phyloP scores from a whole-genome alignment of 2,329 filamentous ascomycete genomes.

The Fusarium austroafricanum region DNA sequence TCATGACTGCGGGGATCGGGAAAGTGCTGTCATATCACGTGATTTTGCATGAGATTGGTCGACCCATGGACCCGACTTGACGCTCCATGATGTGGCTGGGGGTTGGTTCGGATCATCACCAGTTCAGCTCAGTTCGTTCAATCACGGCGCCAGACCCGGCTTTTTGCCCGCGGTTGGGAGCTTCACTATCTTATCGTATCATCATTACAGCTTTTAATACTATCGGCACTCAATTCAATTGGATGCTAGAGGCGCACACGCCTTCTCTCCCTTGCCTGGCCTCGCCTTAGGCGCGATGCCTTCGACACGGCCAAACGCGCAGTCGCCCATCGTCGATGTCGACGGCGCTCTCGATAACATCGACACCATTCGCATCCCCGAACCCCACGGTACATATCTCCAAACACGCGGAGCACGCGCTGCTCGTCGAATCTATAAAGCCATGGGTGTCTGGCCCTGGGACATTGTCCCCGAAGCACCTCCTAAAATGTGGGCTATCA shows the following conservation, averaged over 20 bases:
- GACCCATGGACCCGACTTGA: conserved; percentile 13
- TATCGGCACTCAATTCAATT: conserved; percentile 8
- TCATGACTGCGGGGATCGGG: conserved; percentile 46
- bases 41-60: conserved; percentile 39
- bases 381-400: conserved; percentile 42
- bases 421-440: conserved; percentile 44
- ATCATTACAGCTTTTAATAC: neutral
- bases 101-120: conserved; percentile 25
- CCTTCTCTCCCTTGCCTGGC: neutral
- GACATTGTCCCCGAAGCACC: conserved; percentile 47
- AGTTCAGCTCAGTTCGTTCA: conserved; percentile 3
- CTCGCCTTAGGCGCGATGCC: conserved; percentile 38
- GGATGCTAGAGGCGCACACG: conserved; percentile 26
- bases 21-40: conserved; percentile 35
- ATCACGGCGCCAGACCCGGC: conserved; percentile 37
- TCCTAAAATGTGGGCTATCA: conserved; percentile 48
- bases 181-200: conserved; percentile 5
- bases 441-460: conserved; percentile 47
- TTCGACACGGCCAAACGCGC: conserved; percentile 41
- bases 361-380: conserved; percentile 43
- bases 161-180: conserved; percentile 40
- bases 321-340: conserved; percentile 35
- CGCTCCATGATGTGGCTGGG: conserved; percentile 47
- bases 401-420: conserved; percentile 45
- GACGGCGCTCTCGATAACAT: conserved; percentile 40